Conservation (phyloP, 2,329 filamentous ascomycete species). For the Verticillium tricorpus region DNA sequence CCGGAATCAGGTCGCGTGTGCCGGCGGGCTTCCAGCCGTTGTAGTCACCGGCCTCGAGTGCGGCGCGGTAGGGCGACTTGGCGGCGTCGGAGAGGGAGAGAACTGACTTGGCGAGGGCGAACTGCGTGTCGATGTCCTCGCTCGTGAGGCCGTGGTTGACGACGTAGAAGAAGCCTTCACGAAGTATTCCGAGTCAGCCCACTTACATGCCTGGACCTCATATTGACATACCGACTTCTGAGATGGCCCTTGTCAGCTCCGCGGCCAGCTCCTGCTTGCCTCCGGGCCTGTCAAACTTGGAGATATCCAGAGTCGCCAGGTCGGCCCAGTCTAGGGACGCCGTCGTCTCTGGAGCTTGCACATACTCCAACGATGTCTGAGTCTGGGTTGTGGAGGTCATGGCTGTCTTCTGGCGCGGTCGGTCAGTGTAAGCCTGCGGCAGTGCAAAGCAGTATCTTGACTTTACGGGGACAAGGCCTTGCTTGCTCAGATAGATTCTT, state of each 20-base stretch:
- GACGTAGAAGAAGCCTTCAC: constrained; percentile 51
- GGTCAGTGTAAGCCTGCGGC: no score
- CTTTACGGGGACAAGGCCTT: no score
- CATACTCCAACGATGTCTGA: background rate
- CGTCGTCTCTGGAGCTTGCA: background rate
- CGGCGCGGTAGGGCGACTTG: constrained; percentile 48
- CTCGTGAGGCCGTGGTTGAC: constrained; percentile 56
- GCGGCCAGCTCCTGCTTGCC: background rate
- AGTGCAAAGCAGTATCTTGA: no score
- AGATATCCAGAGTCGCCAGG: background rate
- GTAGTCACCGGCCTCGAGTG: constrained; percentile 47
- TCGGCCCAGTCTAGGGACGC: background rate
- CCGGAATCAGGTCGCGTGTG: constrained; percentile 13
- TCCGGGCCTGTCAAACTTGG: background rate
- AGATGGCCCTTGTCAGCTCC: background rate
- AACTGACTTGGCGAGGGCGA: constrained; percentile 53
- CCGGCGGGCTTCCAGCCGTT: constrained; percentile 51
- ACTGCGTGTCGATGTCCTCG: constrained; percentile 52
- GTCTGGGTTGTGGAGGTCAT: background rate
- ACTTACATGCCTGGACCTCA: no score
- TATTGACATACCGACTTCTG: background rate
- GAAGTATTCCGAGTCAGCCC: no score
- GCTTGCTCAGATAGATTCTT: no score
- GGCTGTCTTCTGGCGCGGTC: background rate
- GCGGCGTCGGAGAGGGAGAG: constrained; percentile 48